Conservation (phyloP, 1,139 yeast genomes). For the Zhuliangozyma parablackwelliae region DNA sequence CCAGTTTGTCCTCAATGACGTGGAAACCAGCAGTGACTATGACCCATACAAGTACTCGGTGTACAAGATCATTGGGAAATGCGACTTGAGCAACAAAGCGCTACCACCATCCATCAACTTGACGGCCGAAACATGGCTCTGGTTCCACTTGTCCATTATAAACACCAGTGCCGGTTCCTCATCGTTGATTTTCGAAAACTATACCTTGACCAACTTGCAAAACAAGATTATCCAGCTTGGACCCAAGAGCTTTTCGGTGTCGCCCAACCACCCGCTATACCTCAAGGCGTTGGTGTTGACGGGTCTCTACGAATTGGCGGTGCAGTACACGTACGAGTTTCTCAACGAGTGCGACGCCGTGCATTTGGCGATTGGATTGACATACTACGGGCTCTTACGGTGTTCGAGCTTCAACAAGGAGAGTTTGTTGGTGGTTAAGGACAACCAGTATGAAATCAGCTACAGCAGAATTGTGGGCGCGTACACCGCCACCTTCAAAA, state of each 20-base stretch:
- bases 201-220: conserved; percentile 72
- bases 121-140: conserved; percentile 93
- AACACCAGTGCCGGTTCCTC: conserved; percentile 45
- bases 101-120: conserved; percentile 67
- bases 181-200: conserved; percentile 62
- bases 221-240: conserved; percentile 70
- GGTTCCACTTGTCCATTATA: conserved; percentile 83
- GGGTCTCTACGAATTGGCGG: conserved; percentile 82
- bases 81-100: conserved; percentile 74
- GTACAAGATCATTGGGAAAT: conserved; percentile 87
- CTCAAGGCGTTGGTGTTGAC: conserved; percentile 69
- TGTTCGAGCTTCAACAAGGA: conserved; percentile 33
- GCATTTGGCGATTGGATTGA: conserved; percentile 80
- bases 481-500: conserved; percentile 76
- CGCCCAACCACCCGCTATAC: conserved; percentile 63
- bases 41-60: conserved; percentile 92
- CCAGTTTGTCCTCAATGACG: conserved; percentile 52
- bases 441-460: conserved; percentile 45
- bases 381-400: conserved; percentile 68
- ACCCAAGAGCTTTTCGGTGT: conserved; percentile 60
- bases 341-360: conserved; percentile 82
- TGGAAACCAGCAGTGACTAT: conserved; percentile 48
- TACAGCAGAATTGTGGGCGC: conserved; percentile 61
- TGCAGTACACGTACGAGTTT: conserved; percentile 59
- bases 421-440: conserved; percentile 28